Evolutionary conservation across 306 rosid genomes (phyloP), one percentile per base, ranked within the genome.

Genomic region (Quillaja saponaria): DNA sequence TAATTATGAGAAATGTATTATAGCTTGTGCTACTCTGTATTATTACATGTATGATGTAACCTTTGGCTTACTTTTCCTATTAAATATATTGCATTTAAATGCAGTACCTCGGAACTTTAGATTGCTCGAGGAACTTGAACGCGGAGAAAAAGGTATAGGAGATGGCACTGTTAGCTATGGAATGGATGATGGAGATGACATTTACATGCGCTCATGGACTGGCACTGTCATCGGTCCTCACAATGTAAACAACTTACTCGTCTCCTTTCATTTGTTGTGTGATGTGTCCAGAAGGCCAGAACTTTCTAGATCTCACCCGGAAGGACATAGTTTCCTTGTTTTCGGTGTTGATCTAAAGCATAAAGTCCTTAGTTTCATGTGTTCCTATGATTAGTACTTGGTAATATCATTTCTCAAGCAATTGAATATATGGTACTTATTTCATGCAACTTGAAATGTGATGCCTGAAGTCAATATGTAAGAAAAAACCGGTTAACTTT

Each of bases 111-210:
- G 99, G 75, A 94, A 94, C 87, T 94, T 94, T 85, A 87, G 99
- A 86, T 80, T 94, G 91, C 81, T 94, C 84, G 99, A 94, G 86
- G 99, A 94, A 54, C 97, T 94, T 57, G 99, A 94, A 78, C 88
- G 99, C 0, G 99, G 99, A 58, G 96, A 89, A 71, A 89, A 89
- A 49, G 96, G 96, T 3, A 89, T 89, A 53, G 96, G 96, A 45
- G 96, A 89, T 63, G 96, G 95, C 72, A 83, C 95, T 34, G 96
- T 89, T 42, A 89, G 96, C 81, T 89, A 89, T 73, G 99, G 99
- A 50, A 94, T 94, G 99, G 99, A 94, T 19, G 99, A 94, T 6
- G 97, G 99, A 47, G 99, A 94, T 67, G 99, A 94, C 76, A 94
- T 94, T 73, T 90, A 87, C 84, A 94, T 94, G 99, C 89, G 89